These are phyloP conservation scores for Ophiostoma sp. DNA, from an alignment of 2,329 filamentous ascomycete species.

Conservation along the genomic window DNA sequence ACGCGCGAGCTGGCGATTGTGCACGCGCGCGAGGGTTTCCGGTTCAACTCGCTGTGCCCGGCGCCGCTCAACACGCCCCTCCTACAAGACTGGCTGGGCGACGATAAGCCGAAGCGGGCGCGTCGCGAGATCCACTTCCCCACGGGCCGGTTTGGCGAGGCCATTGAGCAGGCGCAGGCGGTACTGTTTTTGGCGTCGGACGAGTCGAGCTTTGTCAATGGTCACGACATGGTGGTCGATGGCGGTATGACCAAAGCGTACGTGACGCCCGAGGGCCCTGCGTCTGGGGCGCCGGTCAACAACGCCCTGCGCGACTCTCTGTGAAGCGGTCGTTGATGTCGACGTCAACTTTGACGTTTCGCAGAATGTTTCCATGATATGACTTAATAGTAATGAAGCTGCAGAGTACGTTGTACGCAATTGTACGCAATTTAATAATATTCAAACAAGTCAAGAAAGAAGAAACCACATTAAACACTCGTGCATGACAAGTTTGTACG, in stretches of 20 bases:
- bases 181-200: conserved; percentile 86
- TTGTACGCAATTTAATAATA: too few species aligned
- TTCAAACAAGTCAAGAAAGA: too few species aligned
- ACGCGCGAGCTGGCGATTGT: conserved; percentile 90
- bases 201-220: conserved; percentile 87
- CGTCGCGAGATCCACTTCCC: conserved; percentile 90
- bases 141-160: conserved; percentile 83
- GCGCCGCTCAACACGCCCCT: conserved; percentile 90
- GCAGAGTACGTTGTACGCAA: neutral
- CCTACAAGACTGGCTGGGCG: conserved; percentile 89
- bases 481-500: too few species aligned
- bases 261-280: conserved; percentile 64
- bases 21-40: conserved; percentile 82
- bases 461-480: too few species aligned
- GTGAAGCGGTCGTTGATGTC: neutral
- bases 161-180: conserved; percentile 88
- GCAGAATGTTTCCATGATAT: too few species aligned
- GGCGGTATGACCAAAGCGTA: conserved; percentile 96
- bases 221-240: conserved; percentile 90
- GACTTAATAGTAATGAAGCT: neutral
- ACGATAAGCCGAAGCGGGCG: conserved; percentile 76
- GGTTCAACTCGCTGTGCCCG: conserved; percentile 89
- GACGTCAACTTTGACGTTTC: too few species aligned
- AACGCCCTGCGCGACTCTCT: conserved; percentile 52
- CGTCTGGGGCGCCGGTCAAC: conserved; percentile 57